Evolutionary conservation across 2,329 filamentous ascomycete genomes (phyloP).

Genomic region (Monilinia polystroma): DNA sequence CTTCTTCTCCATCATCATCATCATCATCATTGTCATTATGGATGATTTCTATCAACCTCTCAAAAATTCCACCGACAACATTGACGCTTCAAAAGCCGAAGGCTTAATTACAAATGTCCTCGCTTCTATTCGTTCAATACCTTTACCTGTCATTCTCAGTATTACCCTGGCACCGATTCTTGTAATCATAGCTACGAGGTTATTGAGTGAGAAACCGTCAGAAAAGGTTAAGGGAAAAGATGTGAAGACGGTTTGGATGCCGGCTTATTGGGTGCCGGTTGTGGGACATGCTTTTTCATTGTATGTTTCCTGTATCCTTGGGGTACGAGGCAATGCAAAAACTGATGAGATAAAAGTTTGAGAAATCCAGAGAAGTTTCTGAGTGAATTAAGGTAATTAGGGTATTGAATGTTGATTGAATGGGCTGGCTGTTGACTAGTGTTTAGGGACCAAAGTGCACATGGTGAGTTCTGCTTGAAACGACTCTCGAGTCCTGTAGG

Average conservation of each 20-base stretch:
- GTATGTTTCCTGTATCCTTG: slow-evolving; percentile 41
- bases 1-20: too few species aligned
- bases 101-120: slow-evolving; percentile 20
- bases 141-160: slow-evolving; percentile 27
- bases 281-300: slow-evolving; percentile 54
- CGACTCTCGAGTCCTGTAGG: background rate
- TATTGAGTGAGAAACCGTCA: slow-evolving; percentile 30
- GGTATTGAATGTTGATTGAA: background rate
- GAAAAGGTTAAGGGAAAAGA: slow-evolving; percentile 21
- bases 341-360: slow-evolving; percentile 31
- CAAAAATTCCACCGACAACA: background rate
- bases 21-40: slow-evolving; percentile 19
- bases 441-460: slow-evolving; percentile 33
- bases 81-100: background rate
- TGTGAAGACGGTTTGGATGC: slow-evolving; percentile 45
- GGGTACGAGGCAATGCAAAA: background rate
- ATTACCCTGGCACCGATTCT: slow-evolving; percentile 30
- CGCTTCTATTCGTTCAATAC: slow-evolving; percentile 18
- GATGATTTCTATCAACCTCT: slow-evolving; percentile 33
- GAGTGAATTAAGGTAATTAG: slow-evolving; percentile 30
- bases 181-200: slow-evolving; percentile 32
- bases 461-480: slow-evolving; percentile 27
- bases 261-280: slow-evolving; percentile 61
- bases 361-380: slow-evolving; percentile 32
- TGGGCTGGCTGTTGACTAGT: background rate